phyloP scores from a whole-genome alignment of 2,329 filamentous ascomycete genomes.

The Sporothrix brunneoviolacea region DNA sequence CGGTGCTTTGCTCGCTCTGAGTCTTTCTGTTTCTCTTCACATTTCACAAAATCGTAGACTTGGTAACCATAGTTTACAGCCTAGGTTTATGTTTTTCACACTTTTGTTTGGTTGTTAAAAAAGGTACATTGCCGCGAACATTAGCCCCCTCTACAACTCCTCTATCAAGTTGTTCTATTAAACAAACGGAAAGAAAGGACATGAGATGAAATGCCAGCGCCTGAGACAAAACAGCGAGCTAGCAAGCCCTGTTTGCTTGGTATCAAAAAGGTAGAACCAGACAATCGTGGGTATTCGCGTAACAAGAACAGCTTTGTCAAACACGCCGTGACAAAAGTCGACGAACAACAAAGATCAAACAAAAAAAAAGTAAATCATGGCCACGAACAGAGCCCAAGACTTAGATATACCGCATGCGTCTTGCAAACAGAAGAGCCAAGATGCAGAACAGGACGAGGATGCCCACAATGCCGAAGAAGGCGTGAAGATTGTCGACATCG shows the following conservation, averaged over 20 bases:
- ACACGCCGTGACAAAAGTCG: not conserved
- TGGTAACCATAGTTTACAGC: not conserved
- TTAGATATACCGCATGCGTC: conserved; percentile 40
- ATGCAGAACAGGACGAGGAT: conserved; percentile 48
- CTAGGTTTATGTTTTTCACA: no score
- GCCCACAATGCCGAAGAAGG: conserved; percentile 46
- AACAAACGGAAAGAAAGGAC: not conserved
- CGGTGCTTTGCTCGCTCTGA: no score
- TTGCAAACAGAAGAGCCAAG: conserved; percentile 40
- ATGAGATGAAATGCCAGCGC: not conserved
- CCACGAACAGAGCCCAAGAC: not conserved
- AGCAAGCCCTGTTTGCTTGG: not conserved
- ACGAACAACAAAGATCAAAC: not conserved
- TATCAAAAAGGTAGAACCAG: not conserved
- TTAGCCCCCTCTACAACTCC: conserved; percentile 2
- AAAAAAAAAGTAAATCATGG: not conserved
- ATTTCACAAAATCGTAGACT: not conserved
- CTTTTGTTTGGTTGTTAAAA: not conserved
- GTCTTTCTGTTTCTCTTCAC: no score
- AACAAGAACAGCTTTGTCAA: conserved; percentile 1
- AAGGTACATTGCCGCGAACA: not conserved
- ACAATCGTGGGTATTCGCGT: not conserved
- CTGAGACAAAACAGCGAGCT: not conserved
- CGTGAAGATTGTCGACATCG: conserved; percentile 42
- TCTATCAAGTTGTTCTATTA: conserved; percentile 2